Conservation (phyloP, 805 yeast species). For the Cyberlindnera samutprakarnensis region DNA sequence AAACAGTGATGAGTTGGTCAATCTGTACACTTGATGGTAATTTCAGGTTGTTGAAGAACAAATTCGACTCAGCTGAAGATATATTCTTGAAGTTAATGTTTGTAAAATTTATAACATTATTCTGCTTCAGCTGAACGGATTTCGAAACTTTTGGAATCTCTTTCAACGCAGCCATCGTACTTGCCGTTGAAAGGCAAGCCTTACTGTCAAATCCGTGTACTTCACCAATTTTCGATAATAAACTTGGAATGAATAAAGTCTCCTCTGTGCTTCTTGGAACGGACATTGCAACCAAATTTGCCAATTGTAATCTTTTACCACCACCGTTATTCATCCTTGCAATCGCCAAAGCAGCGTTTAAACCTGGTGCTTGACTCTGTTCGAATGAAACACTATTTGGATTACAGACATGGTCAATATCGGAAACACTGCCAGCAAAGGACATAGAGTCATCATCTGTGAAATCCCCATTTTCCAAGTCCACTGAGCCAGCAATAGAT, state of each 20-base stretch:
- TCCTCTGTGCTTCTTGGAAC: conserved; percentile 76
- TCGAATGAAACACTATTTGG: conserved; percentile 41
- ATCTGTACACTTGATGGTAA: conserved; percentile 49
- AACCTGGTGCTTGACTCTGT: conserved; percentile 68
- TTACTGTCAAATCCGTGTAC: conserved; percentile 65
- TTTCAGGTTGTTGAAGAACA: conserved; percentile 36
- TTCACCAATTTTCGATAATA: conserved; percentile 61
- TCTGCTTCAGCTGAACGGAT: conserved; percentile 9
- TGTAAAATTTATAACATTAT: conserved; percentile 23
- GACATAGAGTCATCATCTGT: conserved; percentile 39
- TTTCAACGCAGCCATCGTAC: conserved; percentile 62
- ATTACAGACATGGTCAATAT: conserved; percentile 11
- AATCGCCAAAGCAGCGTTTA: conserved; percentile 58
- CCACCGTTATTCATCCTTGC: conserved; percentile 42
- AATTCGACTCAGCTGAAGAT: conserved; percentile 33
- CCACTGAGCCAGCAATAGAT: conserved; percentile 56
- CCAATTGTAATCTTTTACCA: conserved; percentile 36
- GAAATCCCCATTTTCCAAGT: conserved; percentile 36
- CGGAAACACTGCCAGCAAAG: conserved; percentile 4
- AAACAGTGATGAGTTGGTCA: conserved; percentile 61
- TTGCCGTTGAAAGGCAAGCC: conserved; percentile 64
- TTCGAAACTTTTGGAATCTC: conserved; percentile 29
- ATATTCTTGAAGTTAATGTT: conserved; percentile 32
- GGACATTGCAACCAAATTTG: conserved; percentile 59
- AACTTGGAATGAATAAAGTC: conserved; percentile 64